These are phyloP conservation scores for Fusarium mangiferae DNA, from an alignment of 2,329 filamentous ascomycete species.

Conservation along the genomic window DNA sequence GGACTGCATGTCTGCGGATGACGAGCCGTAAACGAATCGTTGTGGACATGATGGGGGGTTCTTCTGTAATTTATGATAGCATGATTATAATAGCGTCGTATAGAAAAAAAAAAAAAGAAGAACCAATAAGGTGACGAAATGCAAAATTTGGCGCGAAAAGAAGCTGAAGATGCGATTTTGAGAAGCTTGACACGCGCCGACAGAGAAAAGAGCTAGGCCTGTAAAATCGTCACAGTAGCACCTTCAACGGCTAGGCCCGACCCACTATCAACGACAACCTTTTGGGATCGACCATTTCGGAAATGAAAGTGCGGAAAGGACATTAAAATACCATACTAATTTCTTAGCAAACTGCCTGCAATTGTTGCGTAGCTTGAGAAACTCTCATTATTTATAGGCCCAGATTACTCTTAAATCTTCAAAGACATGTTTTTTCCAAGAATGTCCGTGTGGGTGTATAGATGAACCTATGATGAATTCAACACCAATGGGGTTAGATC, in stretches of 20 bases:
- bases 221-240: constrained; percentile 17
- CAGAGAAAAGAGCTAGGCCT: constrained; percentile 7
- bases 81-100: constrained; percentile 9
- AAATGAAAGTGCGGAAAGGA: neutral
- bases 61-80: constrained; percentile 16
- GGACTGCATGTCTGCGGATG: constrained; percentile 78
- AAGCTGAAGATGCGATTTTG: constrained; percentile 25
- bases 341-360: too few species aligned
- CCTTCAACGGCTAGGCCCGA: neutral
- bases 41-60: constrained; percentile 42
- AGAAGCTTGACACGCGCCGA: constrained; percentile 29
- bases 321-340: neutral
- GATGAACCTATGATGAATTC: too few species aligned
- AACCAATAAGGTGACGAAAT: neutral
- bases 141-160: constrained; percentile 3
- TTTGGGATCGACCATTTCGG: neutral
- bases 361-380: too few species aligned
- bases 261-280: constrained; percentile 3
- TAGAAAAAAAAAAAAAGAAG: neutral
- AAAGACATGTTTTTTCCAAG: neutral
- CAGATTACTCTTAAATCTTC: neutral
- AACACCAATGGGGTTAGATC: neutral
- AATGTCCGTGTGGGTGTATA: neutral
- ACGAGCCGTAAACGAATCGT: constrained; percentile 77
- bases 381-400: too few species aligned